Conservation (phyloP, 2,329 filamentous ascomycete species). For the Clonostachys rosea region DNA sequence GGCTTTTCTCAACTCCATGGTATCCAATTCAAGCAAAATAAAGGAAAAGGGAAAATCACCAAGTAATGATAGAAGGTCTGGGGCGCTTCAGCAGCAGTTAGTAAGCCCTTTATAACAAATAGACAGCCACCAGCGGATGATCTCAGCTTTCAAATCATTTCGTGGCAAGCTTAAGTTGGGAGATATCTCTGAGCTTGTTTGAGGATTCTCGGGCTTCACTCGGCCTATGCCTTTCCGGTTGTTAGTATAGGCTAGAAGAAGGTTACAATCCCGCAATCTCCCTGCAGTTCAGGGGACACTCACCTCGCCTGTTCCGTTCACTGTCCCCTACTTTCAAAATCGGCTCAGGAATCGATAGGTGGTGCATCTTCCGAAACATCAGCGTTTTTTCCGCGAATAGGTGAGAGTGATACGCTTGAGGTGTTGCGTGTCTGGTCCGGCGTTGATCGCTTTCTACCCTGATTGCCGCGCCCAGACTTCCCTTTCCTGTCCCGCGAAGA, state of each 20-base stretch:
- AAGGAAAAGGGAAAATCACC: too few relatives aligned
- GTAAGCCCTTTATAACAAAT: too few relatives aligned
- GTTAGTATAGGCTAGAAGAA: too few relatives aligned
- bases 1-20: too few relatives aligned
- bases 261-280: too few relatives aligned
- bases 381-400: slow-evolving; percentile 47
- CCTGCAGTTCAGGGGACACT: neutral
- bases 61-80: too few relatives aligned
- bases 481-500: slow-evolving; percentile 5
- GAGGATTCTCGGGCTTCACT: too few relatives aligned
- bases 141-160: neutral
- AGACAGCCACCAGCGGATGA: neutral
- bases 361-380: slow-evolving; percentile 41
- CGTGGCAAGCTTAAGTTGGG: too few relatives aligned
- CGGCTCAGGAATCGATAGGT: neutral
- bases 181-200: too few relatives aligned
- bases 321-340: neutral
- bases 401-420: slow-evolving; percentile 45
- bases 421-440: slow-evolving; percentile 37
- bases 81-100: too few relatives aligned
- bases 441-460: neutral
- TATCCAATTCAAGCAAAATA: too few relatives aligned
- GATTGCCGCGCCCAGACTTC: slow-evolving; percentile 5
- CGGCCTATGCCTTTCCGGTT: too few relatives aligned
- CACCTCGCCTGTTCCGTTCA: neutral